Conservation (phyloP, 2,329 filamentous ascomycete genomes). For the Fusarium paranaense region DNA sequence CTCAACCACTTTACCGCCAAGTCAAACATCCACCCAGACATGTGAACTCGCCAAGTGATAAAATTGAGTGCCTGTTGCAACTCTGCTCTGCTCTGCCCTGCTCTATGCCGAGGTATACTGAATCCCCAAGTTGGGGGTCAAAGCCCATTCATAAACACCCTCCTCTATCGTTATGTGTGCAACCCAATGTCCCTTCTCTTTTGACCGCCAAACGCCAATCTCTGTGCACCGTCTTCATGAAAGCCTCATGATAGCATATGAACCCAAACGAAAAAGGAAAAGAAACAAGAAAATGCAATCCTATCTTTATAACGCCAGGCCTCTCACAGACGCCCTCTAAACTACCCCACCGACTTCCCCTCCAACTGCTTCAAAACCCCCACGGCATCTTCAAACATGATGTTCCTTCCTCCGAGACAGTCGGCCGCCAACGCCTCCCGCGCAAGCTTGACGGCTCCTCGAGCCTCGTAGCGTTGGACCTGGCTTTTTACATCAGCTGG, state of each 20-base stretch:
- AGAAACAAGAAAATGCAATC: not conserved
- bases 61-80: slow-evolving; percentile 5
- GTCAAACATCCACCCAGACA: not conserved
- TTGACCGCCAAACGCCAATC: slow-evolving; percentile 17
- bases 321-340: slow-evolving; percentile 5
- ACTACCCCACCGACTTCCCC: slow-evolving; percentile 53
- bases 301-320: not conserved
- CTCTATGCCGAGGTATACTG: not conserved
- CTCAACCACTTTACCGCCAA: slow-evolving; percentile 15
- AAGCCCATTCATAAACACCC: slow-evolving; percentile 5
- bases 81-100: not conserved
- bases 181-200: slow-evolving; percentile 11
- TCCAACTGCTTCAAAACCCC: slow-evolving; percentile 64
- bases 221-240: slow-evolving; percentile 17
- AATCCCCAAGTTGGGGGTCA: not conserved
- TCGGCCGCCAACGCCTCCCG: slow-evolving; percentile 61
- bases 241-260: slow-evolving; percentile 12
- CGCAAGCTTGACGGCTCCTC: slow-evolving; percentile 61
- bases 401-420: slow-evolving; percentile 60
- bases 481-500: slow-evolving; percentile 54
- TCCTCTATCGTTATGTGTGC: not conserved
- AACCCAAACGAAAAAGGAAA: not conserved
- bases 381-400: slow-evolving; percentile 65
- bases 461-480: slow-evolving; percentile 55
- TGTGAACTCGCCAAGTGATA: slow-evolving; percentile 2